phyloP scores from a whole-genome alignment of 2,329 filamentous ascomycete genomes.

The Cordyceps pruinosa region DNA sequence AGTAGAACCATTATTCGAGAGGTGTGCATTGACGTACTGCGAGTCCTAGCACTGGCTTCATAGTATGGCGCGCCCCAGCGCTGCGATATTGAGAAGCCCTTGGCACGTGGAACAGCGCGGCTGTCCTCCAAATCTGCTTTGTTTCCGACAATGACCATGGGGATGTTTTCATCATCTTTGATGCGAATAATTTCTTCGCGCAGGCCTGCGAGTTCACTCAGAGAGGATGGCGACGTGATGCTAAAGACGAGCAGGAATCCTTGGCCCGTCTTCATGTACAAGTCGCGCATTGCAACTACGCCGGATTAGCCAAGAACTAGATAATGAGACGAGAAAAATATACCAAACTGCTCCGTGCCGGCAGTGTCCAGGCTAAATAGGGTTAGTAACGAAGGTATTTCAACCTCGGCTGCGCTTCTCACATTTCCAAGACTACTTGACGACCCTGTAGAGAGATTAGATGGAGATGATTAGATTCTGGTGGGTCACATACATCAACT shows the following conservation, averaged over 20 bases:
- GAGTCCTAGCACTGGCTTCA: slow-evolving; percentile 75
- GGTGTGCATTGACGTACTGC: slow-evolving; percentile 41
- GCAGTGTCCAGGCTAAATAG: slow-evolving; percentile 69
- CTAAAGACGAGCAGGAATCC: slow-evolving; percentile 89
- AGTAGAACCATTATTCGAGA: no score
- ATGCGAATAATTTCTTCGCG: slow-evolving; percentile 87
- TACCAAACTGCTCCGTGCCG: slow-evolving; percentile 89
- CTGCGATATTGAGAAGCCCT: slow-evolving; percentile 79
- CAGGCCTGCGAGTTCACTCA: slow-evolving; percentile 72
- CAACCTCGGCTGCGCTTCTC: slow-evolving; percentile 24
- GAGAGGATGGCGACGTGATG: slow-evolving; percentile 78
- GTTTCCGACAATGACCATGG: slow-evolving; percentile 87
- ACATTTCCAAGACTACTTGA: slow-evolving; percentile 87
- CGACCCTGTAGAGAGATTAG: slow-evolving; percentile 52
- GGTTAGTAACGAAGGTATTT: slow-evolving; percentile 17
- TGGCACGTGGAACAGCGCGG: slow-evolving; percentile 67
- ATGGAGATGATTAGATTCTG: background rate
- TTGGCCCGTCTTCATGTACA: slow-evolving; percentile 91
- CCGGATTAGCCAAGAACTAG: slow-evolving; percentile 15
- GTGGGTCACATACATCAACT: slow-evolving; percentile 64
- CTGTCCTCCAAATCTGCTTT: slow-evolving; percentile 87
- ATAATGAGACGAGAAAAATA: slow-evolving; percentile 25
- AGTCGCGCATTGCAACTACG: slow-evolving; percentile 61
- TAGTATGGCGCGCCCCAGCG: slow-evolving; percentile 87
- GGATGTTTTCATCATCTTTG: slow-evolving; percentile 78